phyloP scores from a whole-genome alignment of 2,329 filamentous ascomycete species.

The Didymella exigua region DNA sequence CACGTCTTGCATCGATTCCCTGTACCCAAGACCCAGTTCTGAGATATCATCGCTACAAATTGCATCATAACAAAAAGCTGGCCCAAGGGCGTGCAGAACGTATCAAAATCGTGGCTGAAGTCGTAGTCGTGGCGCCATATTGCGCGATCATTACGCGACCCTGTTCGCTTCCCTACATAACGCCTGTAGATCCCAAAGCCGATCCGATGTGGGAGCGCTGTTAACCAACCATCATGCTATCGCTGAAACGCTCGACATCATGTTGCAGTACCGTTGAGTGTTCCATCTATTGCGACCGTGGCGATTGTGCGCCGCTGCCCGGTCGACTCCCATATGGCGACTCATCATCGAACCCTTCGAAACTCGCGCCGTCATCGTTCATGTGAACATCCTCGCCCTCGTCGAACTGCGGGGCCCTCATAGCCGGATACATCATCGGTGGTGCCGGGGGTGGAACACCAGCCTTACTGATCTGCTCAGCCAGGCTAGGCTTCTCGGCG shows the following conservation, averaged over 20 bases:
- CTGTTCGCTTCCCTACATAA: constrained; percentile 12
- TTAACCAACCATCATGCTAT: not conserved
- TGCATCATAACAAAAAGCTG: constrained; percentile 8
- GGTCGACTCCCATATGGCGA: constrained; percentile 32
- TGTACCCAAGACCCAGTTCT: constrained; percentile 7
- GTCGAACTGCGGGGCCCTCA: constrained; percentile 27
- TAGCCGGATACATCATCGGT: constrained; percentile 29
- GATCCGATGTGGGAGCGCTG: not conserved
- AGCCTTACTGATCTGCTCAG: constrained; percentile 45
- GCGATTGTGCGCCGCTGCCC: constrained; percentile 31
- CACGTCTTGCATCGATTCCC: constrained; percentile 15
- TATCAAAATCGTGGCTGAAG: constrained; percentile 15
- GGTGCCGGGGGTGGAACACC: constrained; percentile 45
- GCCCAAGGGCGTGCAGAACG: constrained; percentile 1
- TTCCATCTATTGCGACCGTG: constrained; percentile 21
- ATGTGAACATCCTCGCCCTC: constrained; percentile 37
- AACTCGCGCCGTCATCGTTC: constrained; percentile 38
- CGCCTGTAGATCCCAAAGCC: constrained; percentile 1
- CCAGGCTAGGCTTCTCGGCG: constrained; percentile 51
- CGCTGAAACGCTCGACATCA: constrained; percentile 7
- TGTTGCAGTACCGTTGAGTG: not conserved
- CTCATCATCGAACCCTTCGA: constrained; percentile 39
- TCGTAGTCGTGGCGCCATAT: constrained; percentile 19
- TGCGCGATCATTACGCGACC: constrained; percentile 18
- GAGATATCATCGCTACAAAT: constrained; percentile 20